Conservation (phyloP, 805 yeast species). For the Suhomyces prunicola region DNA sequence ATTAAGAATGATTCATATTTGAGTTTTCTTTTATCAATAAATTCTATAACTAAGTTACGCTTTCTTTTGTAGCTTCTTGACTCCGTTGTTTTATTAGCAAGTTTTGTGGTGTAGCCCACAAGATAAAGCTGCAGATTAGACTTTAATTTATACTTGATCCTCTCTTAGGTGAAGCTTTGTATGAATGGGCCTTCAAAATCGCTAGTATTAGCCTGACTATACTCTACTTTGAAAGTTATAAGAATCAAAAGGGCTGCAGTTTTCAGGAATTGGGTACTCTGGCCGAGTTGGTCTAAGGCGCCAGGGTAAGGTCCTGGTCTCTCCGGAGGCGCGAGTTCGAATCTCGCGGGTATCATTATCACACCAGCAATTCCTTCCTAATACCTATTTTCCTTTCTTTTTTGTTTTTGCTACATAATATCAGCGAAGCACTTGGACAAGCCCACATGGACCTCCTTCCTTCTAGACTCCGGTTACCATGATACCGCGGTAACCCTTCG, state of each 20-base stretch:
- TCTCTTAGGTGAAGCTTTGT: no score
- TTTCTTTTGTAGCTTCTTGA: no score
- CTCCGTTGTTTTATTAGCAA: no score
- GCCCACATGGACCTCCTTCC: neutral
- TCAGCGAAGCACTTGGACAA: neutral
- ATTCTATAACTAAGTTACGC: no score
- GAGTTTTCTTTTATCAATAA: no score
- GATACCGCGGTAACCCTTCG: neutral
- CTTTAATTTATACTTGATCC: no score
- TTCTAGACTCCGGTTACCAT: neutral
- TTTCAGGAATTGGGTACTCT: slow-evolving; percentile 36
- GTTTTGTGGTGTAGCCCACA: no score
- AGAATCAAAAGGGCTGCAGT: neutral
- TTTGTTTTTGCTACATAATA: neutral
- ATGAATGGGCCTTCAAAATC: no score
- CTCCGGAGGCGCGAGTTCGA: slow-evolving; percentile 47
- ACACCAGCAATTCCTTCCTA: slow-evolving; percentile 34
- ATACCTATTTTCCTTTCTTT: slow-evolving; percentile 13
- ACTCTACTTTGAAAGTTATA: neutral
- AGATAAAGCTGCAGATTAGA: no score
- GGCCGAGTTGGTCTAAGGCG: slow-evolving; percentile 46
- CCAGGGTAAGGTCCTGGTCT: slow-evolving; percentile 47
- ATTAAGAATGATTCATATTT: no score
- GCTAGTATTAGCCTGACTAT: no score
- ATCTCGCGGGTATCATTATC: slow-evolving; percentile 40